phyloP scores from a whole-genome alignment of 2,329 filamentous ascomycete species.

The Claviceps sp. region DNA sequence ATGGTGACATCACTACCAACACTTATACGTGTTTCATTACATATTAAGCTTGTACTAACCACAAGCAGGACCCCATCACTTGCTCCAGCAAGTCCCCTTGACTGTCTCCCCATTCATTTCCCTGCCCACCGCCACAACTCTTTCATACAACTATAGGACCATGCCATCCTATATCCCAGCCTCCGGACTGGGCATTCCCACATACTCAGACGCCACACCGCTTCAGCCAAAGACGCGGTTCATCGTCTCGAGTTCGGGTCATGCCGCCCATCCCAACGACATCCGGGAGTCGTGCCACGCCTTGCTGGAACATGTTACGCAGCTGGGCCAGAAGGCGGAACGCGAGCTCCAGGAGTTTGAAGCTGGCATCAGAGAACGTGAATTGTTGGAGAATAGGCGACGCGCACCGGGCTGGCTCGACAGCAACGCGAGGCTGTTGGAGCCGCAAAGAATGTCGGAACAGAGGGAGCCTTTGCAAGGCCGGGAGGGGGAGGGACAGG shows the following conservation, averaged over 20 bases:
- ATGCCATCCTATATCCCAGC: slow-evolving; percentile 73
- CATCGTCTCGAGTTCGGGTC: slow-evolving; percentile 63
- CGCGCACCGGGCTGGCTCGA: slow-evolving; percentile 74
- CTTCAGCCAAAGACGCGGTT: slow-evolving; percentile 48
- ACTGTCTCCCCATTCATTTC: slow-evolving; percentile 91
- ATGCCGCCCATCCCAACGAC: slow-evolving; percentile 74
- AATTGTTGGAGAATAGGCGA: slow-evolving; percentile 66
- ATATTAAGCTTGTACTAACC: slow-evolving; percentile 6
- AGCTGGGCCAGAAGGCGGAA: slow-evolving; percentile 55
- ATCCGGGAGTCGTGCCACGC: slow-evolving; percentile 73
- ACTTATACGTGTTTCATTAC: not conserved
- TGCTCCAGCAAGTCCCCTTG: slow-evolving; percentile 83
- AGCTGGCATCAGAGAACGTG: slow-evolving; percentile 47
- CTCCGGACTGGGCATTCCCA: slow-evolving; percentile 21
- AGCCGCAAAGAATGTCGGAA: slow-evolving; percentile 45
- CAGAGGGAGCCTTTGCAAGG: slow-evolving; percentile 11
- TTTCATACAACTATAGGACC: slow-evolving; percentile 89
- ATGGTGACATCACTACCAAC: slow-evolving; percentile 5
- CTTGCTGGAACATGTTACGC: slow-evolving; percentile 61
- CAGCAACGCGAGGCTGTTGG: slow-evolving; percentile 53
- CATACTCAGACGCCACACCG: slow-evolving; percentile 21
- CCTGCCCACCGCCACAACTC: slow-evolving; percentile 75
- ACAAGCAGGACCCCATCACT: slow-evolving; percentile 59
- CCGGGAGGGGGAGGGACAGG: slow-evolving; percentile 1
- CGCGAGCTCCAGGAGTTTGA: slow-evolving; percentile 57